phyloP scores from a whole-genome alignment of 495 filamentous ascomycete genomes.

The Podospora appendiculata region DNA sequence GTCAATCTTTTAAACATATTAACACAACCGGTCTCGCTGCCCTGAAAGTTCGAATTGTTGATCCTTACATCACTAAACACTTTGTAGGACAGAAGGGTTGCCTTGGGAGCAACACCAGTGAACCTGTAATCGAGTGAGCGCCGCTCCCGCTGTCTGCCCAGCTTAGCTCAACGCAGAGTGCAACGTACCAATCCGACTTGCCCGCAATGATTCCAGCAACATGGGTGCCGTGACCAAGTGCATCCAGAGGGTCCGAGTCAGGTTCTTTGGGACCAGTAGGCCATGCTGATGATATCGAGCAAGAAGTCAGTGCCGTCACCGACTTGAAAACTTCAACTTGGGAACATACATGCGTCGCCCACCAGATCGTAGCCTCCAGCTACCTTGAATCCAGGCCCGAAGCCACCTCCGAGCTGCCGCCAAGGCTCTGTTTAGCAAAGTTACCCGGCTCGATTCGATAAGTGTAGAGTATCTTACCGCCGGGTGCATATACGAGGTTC shows the following conservation, averaged over 20 bases:
- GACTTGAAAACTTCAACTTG: neutral
- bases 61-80: conserved; percentile 27
- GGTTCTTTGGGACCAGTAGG: conserved; percentile 18
- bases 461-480: conserved; percentile 14
- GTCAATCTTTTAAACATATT: neutral
- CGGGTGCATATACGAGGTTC: conserved; percentile 38
- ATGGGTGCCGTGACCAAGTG: conserved; percentile 40
- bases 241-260: conserved; percentile 35
- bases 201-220: conserved; percentile 44
- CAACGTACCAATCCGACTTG: conserved; percentile 22
- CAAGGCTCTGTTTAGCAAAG: too few species aligned
- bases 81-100: conserved; percentile 39
- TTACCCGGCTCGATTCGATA: too few species aligned
- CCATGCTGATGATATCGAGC: conserved; percentile 8
- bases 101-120: conserved; percentile 43
- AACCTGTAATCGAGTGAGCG: conserved; percentile 18
- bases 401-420: conserved; percentile 26
- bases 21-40: neutral
- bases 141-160: neutral
- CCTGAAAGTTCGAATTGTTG: too few species aligned
- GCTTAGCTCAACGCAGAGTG: neutral
- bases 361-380: conserved; percentile 28
- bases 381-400: conserved; percentile 26
- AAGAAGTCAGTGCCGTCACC: too few species aligned
- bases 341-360: conserved; percentile 14